Evolutionary conservation across 2,329 filamentous ascomycete species (phyloP).

Genomic region (Stagonosporopsis cucurbitacearum): DNA sequence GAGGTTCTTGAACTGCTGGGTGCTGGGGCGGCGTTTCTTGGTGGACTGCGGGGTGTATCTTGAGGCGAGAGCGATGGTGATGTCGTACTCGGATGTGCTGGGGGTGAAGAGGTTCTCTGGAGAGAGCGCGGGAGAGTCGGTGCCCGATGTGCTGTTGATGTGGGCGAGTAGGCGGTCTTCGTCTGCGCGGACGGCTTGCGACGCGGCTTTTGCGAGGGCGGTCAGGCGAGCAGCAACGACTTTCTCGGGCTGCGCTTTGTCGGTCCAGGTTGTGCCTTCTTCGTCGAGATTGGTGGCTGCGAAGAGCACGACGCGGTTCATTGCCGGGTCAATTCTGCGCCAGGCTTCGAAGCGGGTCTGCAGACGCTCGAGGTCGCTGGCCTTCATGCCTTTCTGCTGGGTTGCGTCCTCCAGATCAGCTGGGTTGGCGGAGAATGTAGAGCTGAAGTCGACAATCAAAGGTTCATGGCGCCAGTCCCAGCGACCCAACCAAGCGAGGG

Average conservation of each 20-base stretch:
- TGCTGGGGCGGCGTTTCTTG: conserved; percentile 46
- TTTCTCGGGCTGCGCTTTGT: conserved; percentile 72
- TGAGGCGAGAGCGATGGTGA: conserved; percentile 74
- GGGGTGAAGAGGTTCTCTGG: conserved; percentile 72
- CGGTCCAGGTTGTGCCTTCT: conserved; percentile 81
- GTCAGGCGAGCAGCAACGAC: conserved; percentile 87
- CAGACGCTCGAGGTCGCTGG: conserved; percentile 67
- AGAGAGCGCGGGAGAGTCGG: conserved; percentile 36
- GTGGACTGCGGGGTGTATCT: conserved; percentile 51
- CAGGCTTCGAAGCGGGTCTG: conserved; percentile 78
- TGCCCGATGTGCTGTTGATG: conserved; percentile 16
- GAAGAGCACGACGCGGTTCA: conserved; percentile 84
- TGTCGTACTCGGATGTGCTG: conserved; percentile 79
- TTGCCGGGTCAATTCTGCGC: conserved; percentile 84
- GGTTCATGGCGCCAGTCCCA: conserved; percentile 94
- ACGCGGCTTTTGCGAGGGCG: conserved; percentile 76
- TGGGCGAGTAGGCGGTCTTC: conserved; percentile 56
- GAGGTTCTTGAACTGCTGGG: conserved; percentile 76
- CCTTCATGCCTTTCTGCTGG: conserved; percentile 55
- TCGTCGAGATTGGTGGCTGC: conserved; percentile 79
- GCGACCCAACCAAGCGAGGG: conserved; percentile 76
- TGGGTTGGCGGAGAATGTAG: conserved; percentile 28
- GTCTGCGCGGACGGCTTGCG: conserved; percentile 56
- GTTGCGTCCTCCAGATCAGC: conserved; percentile 27
- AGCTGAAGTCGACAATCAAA: conserved; percentile 76